phyloP scores from a whole-genome alignment of 108 stramenopile genomes.

The Phaeodactylum tricornutum region DNA sequence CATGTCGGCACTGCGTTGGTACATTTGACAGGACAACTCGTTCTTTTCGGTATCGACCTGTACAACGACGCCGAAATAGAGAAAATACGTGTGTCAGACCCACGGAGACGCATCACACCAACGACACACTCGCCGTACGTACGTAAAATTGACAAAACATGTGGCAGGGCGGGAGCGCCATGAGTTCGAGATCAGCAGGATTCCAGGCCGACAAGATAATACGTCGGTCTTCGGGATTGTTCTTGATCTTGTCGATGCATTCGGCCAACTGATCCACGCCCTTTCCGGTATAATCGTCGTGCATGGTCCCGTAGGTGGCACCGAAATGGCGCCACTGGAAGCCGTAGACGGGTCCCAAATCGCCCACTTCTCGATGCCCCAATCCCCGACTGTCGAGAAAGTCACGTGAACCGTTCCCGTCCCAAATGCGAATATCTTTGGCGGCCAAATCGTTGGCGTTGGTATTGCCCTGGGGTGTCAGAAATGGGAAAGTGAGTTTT shows the following conservation, averaged over 20 bases:
- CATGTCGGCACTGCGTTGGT: constrained; percentile 99
- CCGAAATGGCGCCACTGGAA: constrained; percentile 99
- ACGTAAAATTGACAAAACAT: constrained; percentile 99
- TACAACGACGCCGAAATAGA: no score
- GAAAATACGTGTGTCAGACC: background rate
- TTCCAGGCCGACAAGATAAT: constrained; percentile 98
- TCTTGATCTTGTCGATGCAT: constrained; percentile 92
- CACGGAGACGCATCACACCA: background rate
- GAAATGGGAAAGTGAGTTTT: no score
- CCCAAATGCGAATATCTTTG: constrained; percentile 99
- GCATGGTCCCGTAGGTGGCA: constrained; percentile 93
- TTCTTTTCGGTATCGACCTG: constrained; percentile 77
- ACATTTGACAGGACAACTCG: constrained; percentile 98
- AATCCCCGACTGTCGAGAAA: constrained; percentile 92
- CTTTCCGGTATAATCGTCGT: constrained; percentile 94
- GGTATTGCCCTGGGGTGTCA: constrained; percentile 80
- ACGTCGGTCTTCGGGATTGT: constrained; percentile 93
- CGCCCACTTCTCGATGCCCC: constrained; percentile 93
- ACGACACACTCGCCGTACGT: constrained; percentile 2
- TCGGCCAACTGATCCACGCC: constrained; percentile 97
- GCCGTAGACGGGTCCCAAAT: constrained; percentile 99
- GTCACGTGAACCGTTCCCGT: constrained; percentile 98
- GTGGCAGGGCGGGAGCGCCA: constrained; percentile 99
- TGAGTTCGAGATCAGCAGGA: constrained; percentile 85
- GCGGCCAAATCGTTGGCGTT: constrained; percentile 91